Base-by-base conservation (phyloP, 192 early-diverging fungal genomes). In the Entophlyctis helioformis region DNA sequence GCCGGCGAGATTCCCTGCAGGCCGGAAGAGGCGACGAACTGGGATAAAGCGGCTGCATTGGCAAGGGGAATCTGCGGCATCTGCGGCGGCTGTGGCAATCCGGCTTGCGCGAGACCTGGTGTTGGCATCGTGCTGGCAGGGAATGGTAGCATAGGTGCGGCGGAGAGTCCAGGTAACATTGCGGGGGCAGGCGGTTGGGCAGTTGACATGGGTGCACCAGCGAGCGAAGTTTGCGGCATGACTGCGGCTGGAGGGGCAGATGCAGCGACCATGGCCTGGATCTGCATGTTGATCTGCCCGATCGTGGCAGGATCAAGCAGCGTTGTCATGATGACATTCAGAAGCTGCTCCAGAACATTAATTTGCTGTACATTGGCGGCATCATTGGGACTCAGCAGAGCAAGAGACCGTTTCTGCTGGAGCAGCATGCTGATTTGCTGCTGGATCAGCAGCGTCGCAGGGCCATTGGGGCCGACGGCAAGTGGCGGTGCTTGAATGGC, bases 261-360 rank as follows among this genome's bases (percentile, higher is more conserved):
- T 18, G 64, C 40, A 24, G 57, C 47, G 22, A 65, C 48, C 19
- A 66, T 46, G 19, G 69, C 61, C 41, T 64, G 62, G 1, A 69
- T 53, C 60, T 61, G 57, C 45, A 64, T 59, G 15, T 55, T 56
- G 10, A 70, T 64, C 29, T 68, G 62, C 19, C 57, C 62, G 4
- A 59, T 51, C 15, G 68, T 68, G 16, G 56, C 38, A 13, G 40
- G 15, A 22, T 50, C 47, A 3, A 57, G 37, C 12, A 53, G 41
- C 3, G 72, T 69, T 13, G 54, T 63, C 55, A 69, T 55, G 19
- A 74, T 56, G 7, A 62, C 57, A 33, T 54, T 46, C 35, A 62
- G 50, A 10, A 74, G 39, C 72, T 74, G n/a, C 11, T 35, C 3
- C 43, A 65, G 53, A 36, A 58, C 45, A 44, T 35, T 22, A 54